Evolutionary conservation across 352 stramenopile genomes (phyloP), one percentile per base, ranked within the genome.

Genomic region (Achlya hypogyna): DNA sequence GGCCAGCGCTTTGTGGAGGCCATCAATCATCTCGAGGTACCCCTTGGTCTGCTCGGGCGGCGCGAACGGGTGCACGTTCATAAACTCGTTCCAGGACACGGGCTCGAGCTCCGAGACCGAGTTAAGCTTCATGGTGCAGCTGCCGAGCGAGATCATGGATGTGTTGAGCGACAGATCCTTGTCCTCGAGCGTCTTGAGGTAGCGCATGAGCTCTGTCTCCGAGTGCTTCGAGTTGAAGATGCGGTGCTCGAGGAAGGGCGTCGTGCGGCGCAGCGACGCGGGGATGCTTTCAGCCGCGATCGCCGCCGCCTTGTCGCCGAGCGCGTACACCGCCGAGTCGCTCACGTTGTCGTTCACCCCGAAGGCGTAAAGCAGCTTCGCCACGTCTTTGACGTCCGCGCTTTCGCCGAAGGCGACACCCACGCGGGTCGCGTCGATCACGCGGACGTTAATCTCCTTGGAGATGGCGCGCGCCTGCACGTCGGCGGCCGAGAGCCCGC

Each of bases 41-140:
- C 97, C 97, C 42, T 81, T 68, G 16, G 96, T 88, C 82, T 99
- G 95, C 62, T 98, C 84, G 35, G 82, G 75, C 23, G 97, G 97
- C 23, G 88, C 97, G 72, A 99, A 99, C 35, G 97, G 97, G 72
- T 99, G 97, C 49, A 99, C 91, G 74, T 99, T 96, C 52, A 84
- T 93, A 75, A 99, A 98, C 71, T 98, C 94, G 34, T 82, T 84
- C 97, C 96, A 99, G 14, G 96, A 98, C 14, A 99, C 82, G 2
- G 97, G 96, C 42, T 97, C 90, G 78, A 99, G 93, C 80, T 99
- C 96, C 62, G 86, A 87, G 22, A 97, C 97, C 31, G 96, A 93
- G 73, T 99, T 99, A 10, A 99, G 84, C 81, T 99, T 99, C 97
- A 99, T 99, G n/a, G 97, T 99, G 74, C 97, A 99, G 22, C 95